Evolutionary conservation across 2,329 filamentous ascomycete species (phyloP).

Genomic region (Lasiodiplodia theobromae): DNA sequence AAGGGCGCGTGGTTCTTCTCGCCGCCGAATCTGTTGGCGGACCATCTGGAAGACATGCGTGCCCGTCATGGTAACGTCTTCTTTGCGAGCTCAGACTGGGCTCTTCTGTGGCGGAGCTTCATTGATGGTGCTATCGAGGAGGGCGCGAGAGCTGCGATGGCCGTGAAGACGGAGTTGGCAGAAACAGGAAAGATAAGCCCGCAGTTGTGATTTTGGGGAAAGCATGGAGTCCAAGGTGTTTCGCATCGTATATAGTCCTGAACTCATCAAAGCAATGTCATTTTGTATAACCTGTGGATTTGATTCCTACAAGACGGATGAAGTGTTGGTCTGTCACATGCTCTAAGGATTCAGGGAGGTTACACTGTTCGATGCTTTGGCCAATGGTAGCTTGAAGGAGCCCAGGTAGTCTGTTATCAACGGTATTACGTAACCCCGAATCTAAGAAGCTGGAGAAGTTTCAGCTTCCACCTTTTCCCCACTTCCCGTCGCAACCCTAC

Average conservation of each 20-base stretch:
- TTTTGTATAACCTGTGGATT: too few species aligned
- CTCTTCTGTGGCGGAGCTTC: conserved; percentile 58
- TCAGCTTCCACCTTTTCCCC: not conserved
- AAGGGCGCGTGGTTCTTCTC: conserved; percentile 56
- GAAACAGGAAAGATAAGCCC: not conserved
- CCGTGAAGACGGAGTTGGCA: conserved; percentile 35
- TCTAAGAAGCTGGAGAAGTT: not conserved
- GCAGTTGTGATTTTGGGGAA: not conserved
- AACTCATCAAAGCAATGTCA: too few species aligned
- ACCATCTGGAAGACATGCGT: conserved; percentile 51
- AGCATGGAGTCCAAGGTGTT: not conserved
- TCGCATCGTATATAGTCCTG: too few species aligned
- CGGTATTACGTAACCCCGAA: conserved; percentile 12
- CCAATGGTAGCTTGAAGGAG: not conserved
- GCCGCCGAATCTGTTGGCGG: conserved; percentile 46
- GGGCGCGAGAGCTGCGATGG: conserved; percentile 48
- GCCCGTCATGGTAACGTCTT: conserved; percentile 53
- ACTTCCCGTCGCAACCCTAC: not conserved
- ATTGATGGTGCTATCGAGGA: conserved; percentile 61
- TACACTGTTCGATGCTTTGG: not conserved
- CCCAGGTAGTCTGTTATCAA: not conserved
- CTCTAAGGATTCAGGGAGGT: too few species aligned
- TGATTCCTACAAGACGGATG: too few species aligned
- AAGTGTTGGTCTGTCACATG: not conserved
- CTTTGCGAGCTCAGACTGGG: conserved; percentile 60